These are phyloP conservation scores for Pythium graminicola DNA, from an alignment of 352 stramenopile genomes.

Conservation along the genomic window DNA sequence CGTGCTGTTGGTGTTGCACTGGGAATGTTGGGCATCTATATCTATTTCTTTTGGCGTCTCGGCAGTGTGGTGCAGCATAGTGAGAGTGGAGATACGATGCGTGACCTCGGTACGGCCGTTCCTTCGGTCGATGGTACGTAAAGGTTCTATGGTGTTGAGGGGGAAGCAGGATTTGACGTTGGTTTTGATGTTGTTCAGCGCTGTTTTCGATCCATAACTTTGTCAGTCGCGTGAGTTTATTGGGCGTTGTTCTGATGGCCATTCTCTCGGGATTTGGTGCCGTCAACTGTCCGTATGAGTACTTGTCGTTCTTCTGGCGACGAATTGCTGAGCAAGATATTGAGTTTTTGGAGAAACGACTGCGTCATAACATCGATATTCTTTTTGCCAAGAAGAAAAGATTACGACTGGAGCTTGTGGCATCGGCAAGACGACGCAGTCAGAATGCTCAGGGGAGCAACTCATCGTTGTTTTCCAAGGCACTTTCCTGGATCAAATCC, in stretches of 20 bases:
- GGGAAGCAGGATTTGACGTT: background rate
- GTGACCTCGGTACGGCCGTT: background rate
- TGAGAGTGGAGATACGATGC: conserved; percentile 1
- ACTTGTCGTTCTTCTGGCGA: conserved; percentile 79
- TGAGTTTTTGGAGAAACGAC: conserved; percentile 67
- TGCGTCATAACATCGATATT: conserved; percentile 79
- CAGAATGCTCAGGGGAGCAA: conserved; percentile 14
- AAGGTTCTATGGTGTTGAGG: background rate
- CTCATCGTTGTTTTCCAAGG: conserved; percentile 29
- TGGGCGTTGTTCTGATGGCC: conserved; percentile 80
- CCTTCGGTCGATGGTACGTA: conserved; percentile 42
- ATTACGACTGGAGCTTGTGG: conserved; percentile 41
- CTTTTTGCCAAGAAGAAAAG: conserved; percentile 81
- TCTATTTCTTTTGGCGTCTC: conserved; percentile 73
- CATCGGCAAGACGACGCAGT: conserved; percentile 26
- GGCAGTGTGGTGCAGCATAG: conserved; percentile 47
- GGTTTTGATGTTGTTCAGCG: conserved; percentile 15
- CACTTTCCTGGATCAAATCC: conserved; percentile 28
- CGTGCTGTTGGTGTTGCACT: conserved; percentile 24
- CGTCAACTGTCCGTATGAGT: conserved; percentile 83
- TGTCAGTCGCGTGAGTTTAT: conserved; percentile 72
- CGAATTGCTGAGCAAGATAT: conserved; percentile 74
- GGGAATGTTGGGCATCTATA: conserved; percentile 37
- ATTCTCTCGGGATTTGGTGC: conserved; percentile 75
- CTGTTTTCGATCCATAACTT: conserved; percentile 77